Conservation (phyloP, 2,329 filamentous ascomycete genomes). For the Xylariaceae sp. region DNA sequence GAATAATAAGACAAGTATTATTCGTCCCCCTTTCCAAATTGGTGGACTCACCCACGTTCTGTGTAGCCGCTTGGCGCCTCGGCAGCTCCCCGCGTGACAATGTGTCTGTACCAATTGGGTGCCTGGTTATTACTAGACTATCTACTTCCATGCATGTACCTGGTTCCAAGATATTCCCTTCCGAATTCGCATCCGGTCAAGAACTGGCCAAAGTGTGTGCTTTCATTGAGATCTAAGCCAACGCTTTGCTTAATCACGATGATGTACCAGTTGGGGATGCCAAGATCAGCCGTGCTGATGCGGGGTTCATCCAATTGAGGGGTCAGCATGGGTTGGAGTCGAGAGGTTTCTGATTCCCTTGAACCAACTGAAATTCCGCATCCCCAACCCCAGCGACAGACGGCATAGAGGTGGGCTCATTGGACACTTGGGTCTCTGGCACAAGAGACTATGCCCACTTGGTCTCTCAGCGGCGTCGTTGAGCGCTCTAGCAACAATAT, state of each 20-base stretch:
- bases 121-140: no score
- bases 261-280: conserved; percentile 10
- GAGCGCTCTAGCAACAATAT: conserved; percentile 2
- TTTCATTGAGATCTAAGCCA: conserved; percentile 11
- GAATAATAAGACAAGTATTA: no score
- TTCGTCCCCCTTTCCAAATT: conserved; percentile 12
- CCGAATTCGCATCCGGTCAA: no score
- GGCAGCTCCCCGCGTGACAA: no score
- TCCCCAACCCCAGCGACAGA: no score
- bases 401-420: no score
- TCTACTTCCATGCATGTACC: no score
- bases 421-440: background rate
- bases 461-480: conserved; percentile 11
- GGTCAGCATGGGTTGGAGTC: conserved; percentile 3
- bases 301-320: conserved; percentile 26
- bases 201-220: conserved; percentile 4
- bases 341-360: background rate
- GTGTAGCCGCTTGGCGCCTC: conserved; percentile 12
- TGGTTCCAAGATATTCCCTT: no score
- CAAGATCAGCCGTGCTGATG: conserved; percentile 19
- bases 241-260: background rate
- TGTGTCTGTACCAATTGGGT: no score
- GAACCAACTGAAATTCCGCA: no score
- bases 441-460: no score
- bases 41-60: conserved; percentile 22